Base-by-base conservation (phyloP, 202 grass and related monocot genomes). In the Zizania palustris region DNA sequence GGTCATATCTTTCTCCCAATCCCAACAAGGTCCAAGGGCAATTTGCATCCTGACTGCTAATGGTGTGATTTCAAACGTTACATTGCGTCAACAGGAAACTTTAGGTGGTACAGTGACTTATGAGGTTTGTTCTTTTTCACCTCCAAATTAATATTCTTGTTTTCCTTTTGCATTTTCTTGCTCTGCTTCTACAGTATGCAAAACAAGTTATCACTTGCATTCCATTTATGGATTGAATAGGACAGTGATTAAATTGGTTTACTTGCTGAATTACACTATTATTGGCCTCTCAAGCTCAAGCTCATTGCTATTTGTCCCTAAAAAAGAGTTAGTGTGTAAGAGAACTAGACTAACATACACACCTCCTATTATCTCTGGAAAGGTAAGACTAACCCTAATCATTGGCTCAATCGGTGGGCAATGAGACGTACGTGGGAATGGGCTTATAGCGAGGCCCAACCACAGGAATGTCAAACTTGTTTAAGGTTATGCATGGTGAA, bases 1-100 rank as follows among this genome's bases (percentile, higher is more conserved):
- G 58, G 71, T 91, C 71, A 94, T 94, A 75, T 88, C 91, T 57
- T 94, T 94, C 81, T 85, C 91, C 9, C 91, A 94, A 89, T 85
- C 91, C 9, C 91, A 94, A 89, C 91, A 94, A 94, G 91, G 91
- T 42, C 79, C 69, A 38, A 86, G 67, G 72, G 88, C 88, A 39
- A 94, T 94, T 64, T 94, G 91, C 19, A 88, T 94, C 76, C 76
- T 94, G 10, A 88, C 91, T 22, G 91, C 91, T 7, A 94, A 89
- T 79, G 91, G 91, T 45, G 50, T 91, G 37, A 86, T 94, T 62
- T 90, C 91, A 5, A 93, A 93, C 81, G 91, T 91, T 77, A 93
- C 88, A 14, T 64, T 94, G 28, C 88, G 85, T 58, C 91, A 91
- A 51, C 82, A 78, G 2, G 91, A 91, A 71, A 88, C 91, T 54